Percentiles rank a stretch among this genome's conserved stretches.
These are phyloP conservation scores for Leccinum boreale DNA, from an alignment of 768 basidiomycete genomes.

Conservation along the genomic window DNA sequence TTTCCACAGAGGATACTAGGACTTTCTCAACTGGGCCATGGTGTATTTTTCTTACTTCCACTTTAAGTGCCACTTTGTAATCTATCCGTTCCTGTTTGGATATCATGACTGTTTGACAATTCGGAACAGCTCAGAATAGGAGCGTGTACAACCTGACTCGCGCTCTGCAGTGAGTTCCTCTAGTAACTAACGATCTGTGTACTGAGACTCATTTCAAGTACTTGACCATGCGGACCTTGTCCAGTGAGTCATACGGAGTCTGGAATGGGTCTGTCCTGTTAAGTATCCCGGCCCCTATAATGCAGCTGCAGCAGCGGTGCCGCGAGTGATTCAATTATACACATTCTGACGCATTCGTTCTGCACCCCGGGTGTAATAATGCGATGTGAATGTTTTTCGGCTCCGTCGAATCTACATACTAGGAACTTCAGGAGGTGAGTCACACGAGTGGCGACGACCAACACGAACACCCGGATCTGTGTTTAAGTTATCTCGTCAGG, in stretches of 20 bases:
- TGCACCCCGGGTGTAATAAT: conserved; percentile 31
- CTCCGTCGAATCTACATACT: conserved; percentile 46
- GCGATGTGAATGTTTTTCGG: conserved; percentile 42
- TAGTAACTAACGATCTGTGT: conserved; percentile 6
- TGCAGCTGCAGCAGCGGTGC: conserved; percentile 50
- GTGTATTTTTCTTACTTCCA: background rate
- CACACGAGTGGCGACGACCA: background rate
- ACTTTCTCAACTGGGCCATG: background rate
- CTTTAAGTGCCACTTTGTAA: background rate
- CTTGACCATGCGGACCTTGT: conserved; percentile 41
- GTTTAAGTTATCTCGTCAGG: conserved; percentile 48
- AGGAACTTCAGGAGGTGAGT: conserved; percentile 11
- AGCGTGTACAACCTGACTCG: background rate
- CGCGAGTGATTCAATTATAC: background rate
- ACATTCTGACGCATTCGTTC: background rate
- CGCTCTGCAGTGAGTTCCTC: background rate
- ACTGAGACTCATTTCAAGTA: conserved; percentile 7
- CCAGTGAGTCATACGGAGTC: conserved; percentile 38
- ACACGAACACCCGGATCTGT: conserved; percentile 38
- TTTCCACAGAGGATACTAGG: conserved; percentile 19
- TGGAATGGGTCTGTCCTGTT: conserved; percentile 35
- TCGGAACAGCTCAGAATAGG: background rate
- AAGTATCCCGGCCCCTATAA: conserved; percentile 50
- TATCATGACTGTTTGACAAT: background rate
- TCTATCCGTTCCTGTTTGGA: background rate